These are phyloP conservation scores for Metschnikowia matae DNA, from an alignment of 805 yeast genomes.

Conservation along the genomic window DNA sequence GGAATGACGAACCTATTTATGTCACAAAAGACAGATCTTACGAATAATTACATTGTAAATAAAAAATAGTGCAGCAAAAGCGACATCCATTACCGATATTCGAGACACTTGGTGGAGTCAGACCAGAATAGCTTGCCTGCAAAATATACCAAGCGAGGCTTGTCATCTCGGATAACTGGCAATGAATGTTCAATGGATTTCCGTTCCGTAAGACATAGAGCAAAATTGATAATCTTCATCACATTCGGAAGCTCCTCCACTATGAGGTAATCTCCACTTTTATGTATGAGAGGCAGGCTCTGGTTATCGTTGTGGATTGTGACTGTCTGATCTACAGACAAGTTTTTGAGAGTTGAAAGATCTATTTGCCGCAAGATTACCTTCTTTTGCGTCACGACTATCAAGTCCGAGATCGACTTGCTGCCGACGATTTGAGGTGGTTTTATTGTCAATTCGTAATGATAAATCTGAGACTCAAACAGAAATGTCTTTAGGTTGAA, in stretches of 20 bases:
- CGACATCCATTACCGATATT: background rate
- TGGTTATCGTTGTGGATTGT: conserved; percentile 14
- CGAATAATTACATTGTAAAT: background rate
- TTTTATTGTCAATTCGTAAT: background rate
- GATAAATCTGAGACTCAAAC: conserved; percentile 4
- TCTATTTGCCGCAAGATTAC: conserved; percentile 5
- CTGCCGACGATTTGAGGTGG: background rate
- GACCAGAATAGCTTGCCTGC: background rate
- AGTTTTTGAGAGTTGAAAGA: background rate
- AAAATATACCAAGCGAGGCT: conserved; percentile 1
- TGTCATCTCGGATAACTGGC: background rate
- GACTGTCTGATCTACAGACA: conserved; percentile 1
- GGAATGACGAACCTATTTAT: background rate
- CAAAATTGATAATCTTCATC: conserved; percentile 8
- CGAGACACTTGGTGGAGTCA: background rate
- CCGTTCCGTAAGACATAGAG: background rate
- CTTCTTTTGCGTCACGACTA: conserved; percentile 8
- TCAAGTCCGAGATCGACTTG: background rate
- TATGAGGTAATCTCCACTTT: conserved; percentile 6
- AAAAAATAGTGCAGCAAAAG: background rate
- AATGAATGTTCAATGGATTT: background rate
- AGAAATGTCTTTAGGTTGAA: background rate
- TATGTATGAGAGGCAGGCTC: conserved; percentile 13
- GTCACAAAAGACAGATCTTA: background rate
- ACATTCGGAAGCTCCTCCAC: conserved; percentile 11